Evolutionary conservation across 1,284 basidiomycete genomes (phyloP).

Genomic region (Pascua sp.): DNA sequence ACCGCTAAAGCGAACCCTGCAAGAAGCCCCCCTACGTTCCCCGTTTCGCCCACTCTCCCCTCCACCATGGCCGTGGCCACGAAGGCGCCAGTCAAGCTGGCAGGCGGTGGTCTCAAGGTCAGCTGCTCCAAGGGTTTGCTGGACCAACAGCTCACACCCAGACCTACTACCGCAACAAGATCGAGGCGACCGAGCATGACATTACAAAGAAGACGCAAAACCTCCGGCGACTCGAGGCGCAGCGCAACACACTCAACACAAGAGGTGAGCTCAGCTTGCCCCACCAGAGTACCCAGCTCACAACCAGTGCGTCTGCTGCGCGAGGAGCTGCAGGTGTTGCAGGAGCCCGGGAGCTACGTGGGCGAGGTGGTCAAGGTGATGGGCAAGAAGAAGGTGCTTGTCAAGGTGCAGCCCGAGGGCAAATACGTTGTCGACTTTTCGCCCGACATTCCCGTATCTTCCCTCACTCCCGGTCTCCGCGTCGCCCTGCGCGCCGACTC

Average conservation of each 20-base stretch:
- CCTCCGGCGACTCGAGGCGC: slow-evolving; percentile 88
- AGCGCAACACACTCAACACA: slow-evolving; percentile 93
- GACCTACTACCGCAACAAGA: slow-evolving; percentile 94
- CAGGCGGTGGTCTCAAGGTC: slow-evolving; percentile 20
- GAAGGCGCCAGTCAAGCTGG: slow-evolving; percentile 15
- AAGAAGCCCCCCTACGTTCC: background rate
- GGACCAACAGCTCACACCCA: slow-evolving; percentile 38
- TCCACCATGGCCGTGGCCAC: slow-evolving; percentile 12
- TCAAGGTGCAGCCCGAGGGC: slow-evolving; percentile 97
- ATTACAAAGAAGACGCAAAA: slow-evolving; percentile 98
- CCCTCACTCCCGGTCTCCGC: slow-evolving; percentile 81
- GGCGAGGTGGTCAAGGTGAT: slow-evolving; percentile 98
- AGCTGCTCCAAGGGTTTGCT: background rate
- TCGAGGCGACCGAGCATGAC: slow-evolving; percentile 82
- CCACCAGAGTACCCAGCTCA: slow-evolving; percentile 42
- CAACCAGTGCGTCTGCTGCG: slow-evolving; percentile 68
- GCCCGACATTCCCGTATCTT: slow-evolving; percentile 74
- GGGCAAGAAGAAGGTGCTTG: slow-evolving; percentile 98
- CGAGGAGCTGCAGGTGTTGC: slow-evolving; percentile 90
- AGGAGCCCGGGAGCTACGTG: slow-evolving; percentile 96
- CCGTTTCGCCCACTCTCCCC: background rate
- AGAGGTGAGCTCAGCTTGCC: slow-evolving; percentile 60
- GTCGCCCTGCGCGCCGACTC: slow-evolving; percentile 95
- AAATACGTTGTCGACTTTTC: slow-evolving; percentile 99
- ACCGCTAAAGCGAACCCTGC: too few relatives aligned